These are phyloP conservation scores for Penicillium canariense DNA, from an alignment of 495 filamentous ascomycete species.

Conservation along the genomic window DNA sequence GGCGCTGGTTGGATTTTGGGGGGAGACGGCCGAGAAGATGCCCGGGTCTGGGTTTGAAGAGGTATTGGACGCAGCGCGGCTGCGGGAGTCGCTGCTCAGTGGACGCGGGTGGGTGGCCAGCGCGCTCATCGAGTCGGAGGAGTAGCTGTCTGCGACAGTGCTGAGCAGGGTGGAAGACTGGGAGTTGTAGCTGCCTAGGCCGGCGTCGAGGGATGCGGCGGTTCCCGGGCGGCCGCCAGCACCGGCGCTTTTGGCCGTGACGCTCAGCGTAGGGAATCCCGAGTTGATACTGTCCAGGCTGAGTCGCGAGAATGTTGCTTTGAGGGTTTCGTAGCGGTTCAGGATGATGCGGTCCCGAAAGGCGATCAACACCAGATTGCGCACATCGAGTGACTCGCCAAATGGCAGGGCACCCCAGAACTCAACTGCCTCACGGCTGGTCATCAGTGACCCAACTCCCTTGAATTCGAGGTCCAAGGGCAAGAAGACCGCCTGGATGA, in stretches of 20 bases:
- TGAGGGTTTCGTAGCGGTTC: slow-evolving; percentile 78
- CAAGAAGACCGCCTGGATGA: slow-evolving; percentile 93
- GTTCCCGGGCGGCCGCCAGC: slow-evolving; percentile 59
- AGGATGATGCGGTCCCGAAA: slow-evolving; percentile 89
- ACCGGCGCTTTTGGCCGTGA: slow-evolving; percentile 47
- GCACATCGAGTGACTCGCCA: slow-evolving; percentile 70
- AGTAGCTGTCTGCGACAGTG: slow-evolving; percentile 46
- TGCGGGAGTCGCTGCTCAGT: slow-evolving; percentile 49
- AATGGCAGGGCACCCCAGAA: slow-evolving; percentile 72
- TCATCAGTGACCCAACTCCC: slow-evolving; percentile 76
- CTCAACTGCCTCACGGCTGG: slow-evolving; percentile 69
- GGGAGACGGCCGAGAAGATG: slow-evolving; percentile 53
- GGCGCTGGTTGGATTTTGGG: slow-evolving; percentile 35
- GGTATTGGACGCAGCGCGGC: slow-evolving; percentile 84
- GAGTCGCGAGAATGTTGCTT: slow-evolving; percentile 86
- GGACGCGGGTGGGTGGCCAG: slow-evolving; percentile 45
- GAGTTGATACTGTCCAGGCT: slow-evolving; percentile 78
- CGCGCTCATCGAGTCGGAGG: slow-evolving; percentile 43
- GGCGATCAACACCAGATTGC: slow-evolving; percentile 81
- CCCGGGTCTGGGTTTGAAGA: slow-evolving; percentile 54
- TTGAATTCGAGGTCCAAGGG: slow-evolving; percentile 93
- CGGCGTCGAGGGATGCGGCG: slow-evolving; percentile 68
- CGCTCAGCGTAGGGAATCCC: slow-evolving; percentile 45
- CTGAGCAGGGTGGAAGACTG: slow-evolving; percentile 70
- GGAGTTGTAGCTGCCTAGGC: slow-evolving; percentile 68